Percentiles rank a stretch among this genome's conserved stretches.
Evolutionary conservation across 495 filamentous ascomycete genomes (phyloP).

Genomic region (Pyrenula massariospora): DNA sequence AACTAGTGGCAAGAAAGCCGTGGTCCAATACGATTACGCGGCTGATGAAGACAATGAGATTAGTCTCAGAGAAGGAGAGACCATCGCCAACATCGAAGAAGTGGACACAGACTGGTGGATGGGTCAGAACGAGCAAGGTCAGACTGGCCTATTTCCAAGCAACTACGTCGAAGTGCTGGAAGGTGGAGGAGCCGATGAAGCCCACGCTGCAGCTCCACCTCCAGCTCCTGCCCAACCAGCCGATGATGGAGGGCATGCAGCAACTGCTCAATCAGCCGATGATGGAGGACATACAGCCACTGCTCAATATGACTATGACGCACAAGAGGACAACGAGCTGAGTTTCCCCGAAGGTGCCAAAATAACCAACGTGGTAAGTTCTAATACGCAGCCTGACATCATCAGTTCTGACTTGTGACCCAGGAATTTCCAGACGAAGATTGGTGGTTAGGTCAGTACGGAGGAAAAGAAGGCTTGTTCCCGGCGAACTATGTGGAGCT

Average conservation of each 20-base stretch:
- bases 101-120: conserved; percentile 97
- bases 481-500: conserved; percentile 73
- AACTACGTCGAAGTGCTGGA: conserved; percentile 90
- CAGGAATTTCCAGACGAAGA: conserved; percentile 96
- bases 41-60: conserved; percentile 96
- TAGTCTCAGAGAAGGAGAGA: conserved; percentile 79
- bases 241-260: conserved; percentile 13
- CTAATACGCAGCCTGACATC: neutral
- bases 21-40: conserved; percentile 91
- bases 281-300: conserved; percentile 47
- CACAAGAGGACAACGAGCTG: conserved; percentile 93
- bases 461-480: conserved; percentile 77
- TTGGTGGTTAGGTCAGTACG: conserved; percentile 90
- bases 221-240: conserved; percentile 14
- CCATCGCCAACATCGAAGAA: conserved; percentile 93
- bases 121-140: conserved; percentile 69
- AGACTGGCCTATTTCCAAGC: conserved; percentile 84
- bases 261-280: conserved; percentile 9
- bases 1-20: conserved; percentile 46
- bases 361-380: conserved; percentile 53
- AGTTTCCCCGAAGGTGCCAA: conserved; percentile 83
- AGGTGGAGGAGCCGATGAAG: conserved; percentile 16
- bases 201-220: conserved; percentile 5
- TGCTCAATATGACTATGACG: conserved; percentile 92
- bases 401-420: conserved; percentile 4